Evolutionary conservation across 306 rosid species (phyloP), one percentile per base, ranked within the genome.

Genomic region (Carpinus viminea): DNA sequence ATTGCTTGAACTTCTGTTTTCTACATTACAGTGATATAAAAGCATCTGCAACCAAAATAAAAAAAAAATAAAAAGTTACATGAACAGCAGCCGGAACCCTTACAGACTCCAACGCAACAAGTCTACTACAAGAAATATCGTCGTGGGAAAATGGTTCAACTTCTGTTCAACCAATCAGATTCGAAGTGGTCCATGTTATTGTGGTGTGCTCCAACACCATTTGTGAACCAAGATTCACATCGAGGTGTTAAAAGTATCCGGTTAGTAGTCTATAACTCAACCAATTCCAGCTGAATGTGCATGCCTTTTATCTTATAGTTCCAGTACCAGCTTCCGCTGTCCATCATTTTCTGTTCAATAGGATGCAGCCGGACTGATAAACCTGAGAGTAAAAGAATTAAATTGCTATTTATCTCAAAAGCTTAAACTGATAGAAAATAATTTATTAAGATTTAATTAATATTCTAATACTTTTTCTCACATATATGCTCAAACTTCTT

Each of bases 321-420:
- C 98, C 98, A 91, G 76, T 41, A 84, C 98, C 98, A 95, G 85
- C 93, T 95, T 86, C 98, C 98, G 76, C 81, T 84, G 34, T 90
- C 93, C 90, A 81, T 86, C 90, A 73, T 82, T 68, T 75, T 80
- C 76, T 64, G 85, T 65, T 82, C 92, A 79, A 92, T 88, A 3
- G 90, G 95, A 69, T 84, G 85, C 74, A 88, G 82, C 53, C 77
- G 81, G 79, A 82, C 83, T 10, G 79, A 84, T 28, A 86, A 79
- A 84, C 93, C 97, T 95, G 64, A 68, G n/a, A 64, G 34, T 26
- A 34, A 45, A 5, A 38, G 7, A 38, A 4, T 38, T 38, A 3
- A 38, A 38, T 38, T 0, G 3, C 6, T 3, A 38, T 4, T 38
- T 38, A 38, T 38, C 7, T 38, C 43, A 38, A 38, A 38, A 38